phyloP scores from a whole-genome alignment of 495 filamentous ascomycete genomes.

The Bryoglossum gracile region DNA sequence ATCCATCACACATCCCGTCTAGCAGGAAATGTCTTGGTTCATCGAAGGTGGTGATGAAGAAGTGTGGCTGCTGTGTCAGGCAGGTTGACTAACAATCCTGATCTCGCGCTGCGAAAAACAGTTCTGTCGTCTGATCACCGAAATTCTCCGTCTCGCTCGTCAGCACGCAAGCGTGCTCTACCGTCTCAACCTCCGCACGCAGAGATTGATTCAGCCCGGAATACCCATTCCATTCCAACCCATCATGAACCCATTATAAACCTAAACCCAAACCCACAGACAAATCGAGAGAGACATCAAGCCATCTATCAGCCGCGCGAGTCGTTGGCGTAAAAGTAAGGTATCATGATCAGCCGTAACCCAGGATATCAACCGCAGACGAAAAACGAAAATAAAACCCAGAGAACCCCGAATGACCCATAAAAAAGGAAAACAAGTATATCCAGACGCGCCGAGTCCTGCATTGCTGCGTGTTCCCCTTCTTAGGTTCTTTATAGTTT shows the following conservation, averaged over 20 bases:
- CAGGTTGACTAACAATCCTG: slow-evolving; percentile 20
- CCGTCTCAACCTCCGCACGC: slow-evolving; percentile 12
- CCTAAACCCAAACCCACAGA: slow-evolving; percentile 4
- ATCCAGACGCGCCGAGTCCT: slow-evolving; percentile 26
- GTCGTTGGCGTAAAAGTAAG: background rate
- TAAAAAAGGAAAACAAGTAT: slow-evolving; percentile 17
- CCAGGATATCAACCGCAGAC: slow-evolving; percentile 18
- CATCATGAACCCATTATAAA: slow-evolving; percentile 10
- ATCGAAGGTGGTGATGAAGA: slow-evolving; percentile 15
- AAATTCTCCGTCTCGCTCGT: slow-evolving; percentile 17
- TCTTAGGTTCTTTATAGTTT: slow-evolving; percentile 23
- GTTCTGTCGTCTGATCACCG: slow-evolving; percentile 13
- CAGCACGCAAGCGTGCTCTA: slow-evolving; percentile 24
- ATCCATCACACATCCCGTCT: slow-evolving; percentile 14
- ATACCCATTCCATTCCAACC: slow-evolving; percentile 7
- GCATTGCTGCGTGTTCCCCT: slow-evolving; percentile 28
- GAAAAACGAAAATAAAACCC: slow-evolving; percentile 23
- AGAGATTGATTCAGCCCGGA: slow-evolving; percentile 21
- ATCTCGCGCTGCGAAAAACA: slow-evolving; percentile 17
- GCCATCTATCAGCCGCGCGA: slow-evolving; percentile 17
- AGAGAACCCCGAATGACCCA: too few relatives aligned
- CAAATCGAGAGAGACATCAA: slow-evolving; percentile 26
- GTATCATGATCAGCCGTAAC: slow-evolving; percentile 13
- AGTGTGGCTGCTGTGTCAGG: slow-evolving; percentile 2
- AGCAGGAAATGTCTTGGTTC: slow-evolving; percentile 11